Conservation (phyloP, 1,284 basidiomycete species). For the Fomes fomentarius region DNA sequence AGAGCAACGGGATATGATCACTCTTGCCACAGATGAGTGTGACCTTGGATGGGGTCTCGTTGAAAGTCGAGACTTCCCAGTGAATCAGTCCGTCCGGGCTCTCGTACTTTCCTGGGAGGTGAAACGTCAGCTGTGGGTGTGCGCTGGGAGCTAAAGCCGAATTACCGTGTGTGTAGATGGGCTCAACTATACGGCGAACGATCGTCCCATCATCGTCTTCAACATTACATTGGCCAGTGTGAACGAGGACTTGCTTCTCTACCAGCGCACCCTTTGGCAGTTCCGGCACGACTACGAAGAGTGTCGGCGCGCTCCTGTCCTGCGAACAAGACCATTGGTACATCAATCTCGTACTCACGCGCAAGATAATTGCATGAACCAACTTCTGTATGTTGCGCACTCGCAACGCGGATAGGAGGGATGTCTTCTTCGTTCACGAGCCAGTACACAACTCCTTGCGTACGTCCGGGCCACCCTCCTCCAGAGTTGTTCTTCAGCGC, state of each 20-base stretch:
- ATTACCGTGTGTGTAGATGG: constrained; percentile 46
- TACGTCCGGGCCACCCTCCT: constrained; percentile 63
- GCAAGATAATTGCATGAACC: not conserved
- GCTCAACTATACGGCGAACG: constrained; percentile 36
- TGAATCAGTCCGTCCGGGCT: constrained; percentile 32
- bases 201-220: constrained; percentile 51
- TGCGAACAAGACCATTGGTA: constrained; percentile 1
- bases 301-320: constrained; percentile 44
- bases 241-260: constrained; percentile 73
- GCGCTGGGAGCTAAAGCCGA: not conserved
- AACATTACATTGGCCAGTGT: constrained; percentile 60
- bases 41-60: constrained; percentile 40
- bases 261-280: constrained; percentile 79
- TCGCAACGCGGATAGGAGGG: constrained; percentile 46
- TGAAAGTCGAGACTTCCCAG: constrained; percentile 52
- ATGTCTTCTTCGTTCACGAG: constrained; percentile 46
- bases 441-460: constrained; percentile 73
- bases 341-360: not conserved
- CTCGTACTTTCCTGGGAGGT: constrained; percentile 9
- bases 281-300: constrained; percentile 71
- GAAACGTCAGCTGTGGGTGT: no score
- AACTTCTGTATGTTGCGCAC: constrained; percentile 37
- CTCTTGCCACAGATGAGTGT: constrained; percentile 49
- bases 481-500: constrained; percentile 60
- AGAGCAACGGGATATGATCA: constrained; percentile 33